phyloP scores from a whole-genome alignment of 495 filamentous ascomycete genomes.

The Penicillium arizonense region DNA sequence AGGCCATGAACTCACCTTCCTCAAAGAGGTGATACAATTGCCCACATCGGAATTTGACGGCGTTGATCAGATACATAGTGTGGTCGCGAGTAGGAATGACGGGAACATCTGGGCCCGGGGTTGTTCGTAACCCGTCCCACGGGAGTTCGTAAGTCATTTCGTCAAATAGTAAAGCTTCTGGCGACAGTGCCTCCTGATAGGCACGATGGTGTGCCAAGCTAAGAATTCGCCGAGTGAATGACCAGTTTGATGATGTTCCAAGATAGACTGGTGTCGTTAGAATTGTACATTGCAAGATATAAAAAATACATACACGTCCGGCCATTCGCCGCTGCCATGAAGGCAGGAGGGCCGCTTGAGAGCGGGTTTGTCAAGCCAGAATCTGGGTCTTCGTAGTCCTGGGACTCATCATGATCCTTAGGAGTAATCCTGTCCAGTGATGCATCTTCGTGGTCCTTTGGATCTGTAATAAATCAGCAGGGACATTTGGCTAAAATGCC shows the following conservation, averaged over 20 bases:
- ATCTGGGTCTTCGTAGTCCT: constrained; percentile 20
- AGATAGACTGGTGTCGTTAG: constrained; percentile 33
- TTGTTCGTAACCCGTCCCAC: constrained; percentile 36
- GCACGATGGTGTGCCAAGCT: constrained; percentile 39
- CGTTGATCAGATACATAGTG: constrained; percentile 42
- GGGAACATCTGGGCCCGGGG: constrained; percentile 21
- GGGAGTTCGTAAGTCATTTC: constrained; percentile 39
- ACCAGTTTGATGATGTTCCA: constrained; percentile 48
- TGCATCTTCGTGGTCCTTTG: constrained; percentile 15
- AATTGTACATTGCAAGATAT: background rate
- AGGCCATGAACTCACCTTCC: constrained; percentile 38
- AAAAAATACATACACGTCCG: constrained; percentile 24
- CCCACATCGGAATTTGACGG: constrained; percentile 43
- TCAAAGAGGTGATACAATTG: constrained; percentile 48
- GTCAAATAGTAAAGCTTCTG: constrained; percentile 37
- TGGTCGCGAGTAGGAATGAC: constrained; percentile 38
- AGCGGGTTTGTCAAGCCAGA: constrained; percentile 37
- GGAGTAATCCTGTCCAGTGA: constrained; percentile 8
- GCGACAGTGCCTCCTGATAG: constrained; percentile 31
- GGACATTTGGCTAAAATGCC: background rate
- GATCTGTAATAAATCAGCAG: constrained; percentile 13
- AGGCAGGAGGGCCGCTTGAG: constrained; percentile 34
- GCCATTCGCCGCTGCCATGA: constrained; percentile 31
- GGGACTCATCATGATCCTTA: constrained; percentile 8
- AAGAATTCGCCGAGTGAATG: constrained; percentile 41